Conservation (phyloP, 306 rosid species). For the Mucuna pruriens region DNA sequence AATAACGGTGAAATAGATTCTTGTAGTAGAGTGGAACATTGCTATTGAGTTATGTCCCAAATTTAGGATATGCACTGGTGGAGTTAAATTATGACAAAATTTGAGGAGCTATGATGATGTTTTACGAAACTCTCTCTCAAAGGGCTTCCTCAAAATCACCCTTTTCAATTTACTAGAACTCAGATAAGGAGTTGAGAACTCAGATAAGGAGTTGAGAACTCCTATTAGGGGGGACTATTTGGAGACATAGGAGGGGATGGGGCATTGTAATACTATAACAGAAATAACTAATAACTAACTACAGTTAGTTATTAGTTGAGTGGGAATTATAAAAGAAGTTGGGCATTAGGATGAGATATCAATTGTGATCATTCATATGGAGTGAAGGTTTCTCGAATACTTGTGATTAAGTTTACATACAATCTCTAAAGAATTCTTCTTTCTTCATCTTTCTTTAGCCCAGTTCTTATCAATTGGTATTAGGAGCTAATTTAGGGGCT, state of each 20-base stretch:
- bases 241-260: background rate
- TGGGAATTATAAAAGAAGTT: background rate
- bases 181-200: too few relatives aligned
- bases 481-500: background rate
- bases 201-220: background rate
- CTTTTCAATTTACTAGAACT: too few relatives aligned
- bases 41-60: too few relatives aligned
- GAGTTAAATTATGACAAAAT: too few relatives aligned
- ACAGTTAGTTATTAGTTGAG: too few relatives aligned
- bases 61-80: too few relatives aligned
- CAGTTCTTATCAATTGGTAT: background rate
- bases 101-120: too few relatives aligned
- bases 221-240: background rate
- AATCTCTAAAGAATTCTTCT: background rate
- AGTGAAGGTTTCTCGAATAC: background rate
- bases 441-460: background rate
- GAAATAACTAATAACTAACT: too few relatives aligned
- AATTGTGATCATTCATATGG: background rate
- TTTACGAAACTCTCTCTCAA: too few relatives aligned
- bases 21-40: too few relatives aligned
- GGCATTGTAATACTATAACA: background rate
- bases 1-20: too few relatives aligned
- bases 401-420: background rate
- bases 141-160: too few relatives aligned
- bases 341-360: background rate